Conservation (phyloP, 305 asterid genomes). For the Rubia peregrina region DNA sequence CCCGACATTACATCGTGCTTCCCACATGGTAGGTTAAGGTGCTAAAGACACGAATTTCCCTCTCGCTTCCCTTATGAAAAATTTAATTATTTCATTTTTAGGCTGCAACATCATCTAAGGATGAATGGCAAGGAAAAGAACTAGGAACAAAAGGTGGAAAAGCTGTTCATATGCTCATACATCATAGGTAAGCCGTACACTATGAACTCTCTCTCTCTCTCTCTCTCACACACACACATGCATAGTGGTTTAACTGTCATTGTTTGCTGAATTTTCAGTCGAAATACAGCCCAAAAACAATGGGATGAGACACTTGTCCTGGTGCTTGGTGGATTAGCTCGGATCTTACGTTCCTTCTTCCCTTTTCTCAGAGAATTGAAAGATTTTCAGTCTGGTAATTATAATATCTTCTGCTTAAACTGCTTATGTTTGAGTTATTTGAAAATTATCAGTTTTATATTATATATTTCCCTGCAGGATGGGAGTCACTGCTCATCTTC, state of each 20-base stretch:
- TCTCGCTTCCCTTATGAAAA: slow-evolving; percentile 19
- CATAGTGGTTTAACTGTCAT: slow-evolving; percentile 2
- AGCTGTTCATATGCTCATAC: slow-evolving; percentile 99
- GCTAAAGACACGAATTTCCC: slow-evolving; percentile 14
- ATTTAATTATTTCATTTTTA: slow-evolving; percentile 27
- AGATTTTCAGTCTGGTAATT: slow-evolving; percentile 70
- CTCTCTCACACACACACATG: neutral
- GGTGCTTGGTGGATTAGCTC: slow-evolving; percentile 86
- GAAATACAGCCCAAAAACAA: slow-evolving; percentile 98
- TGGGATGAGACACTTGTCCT: slow-evolving; percentile 99
- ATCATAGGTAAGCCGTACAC: slow-evolving; percentile 59
- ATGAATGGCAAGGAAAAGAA: slow-evolving; percentile 98
- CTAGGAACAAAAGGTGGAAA: slow-evolving; percentile 97
- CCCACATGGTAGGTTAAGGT: slow-evolving; percentile 69
- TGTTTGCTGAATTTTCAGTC: slow-evolving; percentile 46
- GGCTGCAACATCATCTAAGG: slow-evolving; percentile 97
- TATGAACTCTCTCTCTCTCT: neutral
- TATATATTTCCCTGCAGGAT: slow-evolving; percentile 48
- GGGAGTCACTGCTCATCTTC: slow-evolving; percentile 79
- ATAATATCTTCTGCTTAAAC: slow-evolving; percentile 3
- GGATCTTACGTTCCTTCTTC: slow-evolving; percentile 81
- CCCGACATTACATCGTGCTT: slow-evolving; percentile 75
- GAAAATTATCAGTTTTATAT: slow-evolving; percentile 2
- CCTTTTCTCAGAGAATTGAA: slow-evolving; percentile 66
- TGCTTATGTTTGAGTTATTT: slow-evolving; percentile 1